phyloP scores from a whole-genome alignment of 2,329 filamentous ascomycete species.

The Xylariaceae sp. region DNA sequence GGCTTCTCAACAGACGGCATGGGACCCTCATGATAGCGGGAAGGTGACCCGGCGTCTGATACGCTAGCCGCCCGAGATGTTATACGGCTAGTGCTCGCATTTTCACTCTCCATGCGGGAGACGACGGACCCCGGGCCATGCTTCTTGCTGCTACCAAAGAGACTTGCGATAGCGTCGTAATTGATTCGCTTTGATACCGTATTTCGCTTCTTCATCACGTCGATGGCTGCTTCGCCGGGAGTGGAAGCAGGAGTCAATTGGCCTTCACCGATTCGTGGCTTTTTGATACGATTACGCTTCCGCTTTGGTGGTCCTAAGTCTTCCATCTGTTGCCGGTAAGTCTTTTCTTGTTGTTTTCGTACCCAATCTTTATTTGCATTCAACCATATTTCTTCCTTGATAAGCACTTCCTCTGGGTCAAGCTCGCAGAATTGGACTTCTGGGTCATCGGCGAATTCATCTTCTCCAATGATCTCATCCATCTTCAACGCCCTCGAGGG shows the following conservation, averaged over 20 bases:
- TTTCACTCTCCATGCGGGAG: conserved; percentile 42
- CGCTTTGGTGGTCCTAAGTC: conserved; percentile 49
- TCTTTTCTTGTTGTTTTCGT: conserved; percentile 77
- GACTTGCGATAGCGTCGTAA: conserved; percentile 58
- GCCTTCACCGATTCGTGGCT: conserved; percentile 59
- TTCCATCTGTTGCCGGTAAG: conserved; percentile 66
- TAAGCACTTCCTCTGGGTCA: conserved; percentile 64
- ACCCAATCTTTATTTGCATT: conserved; percentile 94
- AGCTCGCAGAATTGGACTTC: conserved; percentile 81
- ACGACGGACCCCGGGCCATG: conserved; percentile 48
- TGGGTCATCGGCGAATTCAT: conserved; percentile 84
- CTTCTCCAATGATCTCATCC: conserved; percentile 64
- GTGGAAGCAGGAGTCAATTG: conserved; percentile 62
- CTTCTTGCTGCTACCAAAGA: conserved; percentile 49
- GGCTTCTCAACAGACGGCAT: conserved; percentile 27
- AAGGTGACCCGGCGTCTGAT: conserved; percentile 32
- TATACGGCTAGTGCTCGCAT: conserved; percentile 35
- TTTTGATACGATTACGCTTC: conserved; percentile 46
- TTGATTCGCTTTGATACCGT: conserved; percentile 70
- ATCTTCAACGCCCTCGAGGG: conserved; percentile 50
- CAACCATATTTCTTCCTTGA: conserved; percentile 92
- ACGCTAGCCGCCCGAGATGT: conserved; percentile 36
- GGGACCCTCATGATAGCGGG: conserved; percentile 2
- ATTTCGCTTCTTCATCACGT: conserved; percentile 62
- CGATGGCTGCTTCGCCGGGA: conserved; percentile 64